Evolutionary conservation across 495 filamentous ascomycete species (phyloP), one percentile per base, ranked within the genome.

Genomic region (Daldinia decipiens): DNA sequence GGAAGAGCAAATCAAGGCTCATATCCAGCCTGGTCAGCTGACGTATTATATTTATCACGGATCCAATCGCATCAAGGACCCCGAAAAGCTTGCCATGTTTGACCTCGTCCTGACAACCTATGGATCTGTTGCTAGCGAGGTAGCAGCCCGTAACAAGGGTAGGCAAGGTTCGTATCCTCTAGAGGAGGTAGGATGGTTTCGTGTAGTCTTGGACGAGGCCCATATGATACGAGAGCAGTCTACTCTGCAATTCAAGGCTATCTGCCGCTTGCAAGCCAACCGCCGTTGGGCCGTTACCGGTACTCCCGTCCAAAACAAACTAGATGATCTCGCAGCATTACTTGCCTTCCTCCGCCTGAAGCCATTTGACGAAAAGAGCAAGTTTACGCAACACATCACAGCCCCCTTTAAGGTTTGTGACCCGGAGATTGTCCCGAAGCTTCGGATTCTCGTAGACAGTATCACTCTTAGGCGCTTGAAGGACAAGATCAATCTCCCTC

Each of bases 221-320:
- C 95, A 99, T 80, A 91, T 89, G 74, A 98, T 99, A 70, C 90
- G 95, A 9, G 93, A 96, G 72, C 91, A 92, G 68, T 84, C 82
- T 17, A 95, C 94, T 0, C 81, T 89, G 59, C 90, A 93, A 57
- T 94, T 92, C 11, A 91, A 93, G 75, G 90, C 92, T 1, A 90
- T 95, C n/a, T 91, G 93, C 70, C 84, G 87, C n/a, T 83, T 99
- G 11, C 85, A 90, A 56, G 91, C 93, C 5, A 86, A 92, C 72
- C 88, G 95, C 26, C 89, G 94, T 17, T 99, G 95, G 95, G 94
- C 95, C 1, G 93, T 99, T 8, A 98, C 95, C 2, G 94, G 95
- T 50, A 97, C 93, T 0, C 92, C 94, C 0, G 90, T 95, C 15
- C 92, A 97, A 76, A 98, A 99, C 76, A 90, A 93, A 24, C 85